Conservation (phyloP, 2,329 filamentous ascomycete genomes). For the Nothomitra cinnamomea region DNA sequence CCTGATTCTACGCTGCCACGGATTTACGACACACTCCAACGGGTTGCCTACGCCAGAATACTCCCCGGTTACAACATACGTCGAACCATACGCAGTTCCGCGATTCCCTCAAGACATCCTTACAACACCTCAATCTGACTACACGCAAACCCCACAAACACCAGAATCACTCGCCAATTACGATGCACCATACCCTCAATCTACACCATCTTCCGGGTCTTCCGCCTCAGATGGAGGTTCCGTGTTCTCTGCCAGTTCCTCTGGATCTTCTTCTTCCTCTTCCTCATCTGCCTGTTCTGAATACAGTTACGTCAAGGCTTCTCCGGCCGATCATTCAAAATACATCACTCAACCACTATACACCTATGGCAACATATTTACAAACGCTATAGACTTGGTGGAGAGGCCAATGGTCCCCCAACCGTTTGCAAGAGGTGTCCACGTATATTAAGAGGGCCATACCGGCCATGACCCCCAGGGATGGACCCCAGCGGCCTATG, state of each 20-base stretch:
- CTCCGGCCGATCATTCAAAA: neutral
- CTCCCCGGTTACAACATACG: neutral
- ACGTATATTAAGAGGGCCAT: neutral
- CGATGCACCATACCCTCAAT: slow-evolving; percentile 1
- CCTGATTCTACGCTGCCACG: slow-evolving; percentile 58
- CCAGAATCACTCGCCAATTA: neutral
- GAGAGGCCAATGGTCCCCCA: neutral
- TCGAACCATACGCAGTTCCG: neutral
- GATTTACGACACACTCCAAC: slow-evolving; percentile 38
- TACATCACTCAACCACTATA: slow-evolving; percentile 3
- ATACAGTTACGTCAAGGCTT: neutral
- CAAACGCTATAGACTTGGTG: slow-evolving; percentile 1
- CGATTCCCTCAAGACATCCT: neutral
- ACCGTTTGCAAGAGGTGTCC: neutral
- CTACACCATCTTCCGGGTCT: slow-evolving; percentile 4
- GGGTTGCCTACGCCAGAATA: neutral
- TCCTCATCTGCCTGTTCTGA: slow-evolving; percentile 1
- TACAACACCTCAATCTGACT: neutral
- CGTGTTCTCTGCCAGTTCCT: slow-evolving; percentile 4
- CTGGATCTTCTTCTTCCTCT: slow-evolving; percentile 4
- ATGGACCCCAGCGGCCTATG: neutral
- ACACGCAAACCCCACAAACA: neutral
- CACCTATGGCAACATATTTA: slow-evolving; percentile 3
- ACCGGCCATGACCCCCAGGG: neutral
- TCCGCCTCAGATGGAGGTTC: slow-evolving; percentile 4